These are phyloP conservation scores for Adansonia gregorii DNA, from an alignment of 441 rosid species.

Conservation along the genomic window DNA sequence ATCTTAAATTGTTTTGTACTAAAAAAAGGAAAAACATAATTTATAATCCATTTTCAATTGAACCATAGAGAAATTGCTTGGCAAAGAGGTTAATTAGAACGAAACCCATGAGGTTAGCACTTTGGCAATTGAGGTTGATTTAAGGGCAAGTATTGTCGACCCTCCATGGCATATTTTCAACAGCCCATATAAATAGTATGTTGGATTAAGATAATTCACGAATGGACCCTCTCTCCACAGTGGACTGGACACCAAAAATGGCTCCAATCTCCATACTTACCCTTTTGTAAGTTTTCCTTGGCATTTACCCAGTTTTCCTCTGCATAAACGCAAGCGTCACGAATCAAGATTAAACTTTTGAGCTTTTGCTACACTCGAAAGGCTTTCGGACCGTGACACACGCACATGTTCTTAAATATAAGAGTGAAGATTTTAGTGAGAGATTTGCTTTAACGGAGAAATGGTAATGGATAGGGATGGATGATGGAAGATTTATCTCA, in stretches of 20 bases:
- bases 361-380: no score
- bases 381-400: no score
- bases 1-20: no score
- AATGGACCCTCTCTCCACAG: neutral
- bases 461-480: neutral
- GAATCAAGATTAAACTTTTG: no score
- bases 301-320: no score
- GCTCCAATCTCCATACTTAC: constrained; percentile 17
- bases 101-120: no score
- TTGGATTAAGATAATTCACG: constrained; percentile 2
- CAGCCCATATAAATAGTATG: neutral
- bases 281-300: neutral
- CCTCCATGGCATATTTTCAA: neutral
- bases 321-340: no score
- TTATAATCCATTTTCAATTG: neutral
- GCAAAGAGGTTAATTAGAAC: neutral
- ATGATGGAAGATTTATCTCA: neutral
- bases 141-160: neutral
- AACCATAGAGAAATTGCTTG: neutral
- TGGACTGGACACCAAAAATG: neutral
- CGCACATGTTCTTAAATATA: no score
- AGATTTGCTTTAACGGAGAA: neutral
- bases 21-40: no score
- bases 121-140: neutral
- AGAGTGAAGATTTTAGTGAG: neutral